Evolutionary conservation across 345 rosid species (phyloP).

Genomic region (Anacardium occidentale): DNA sequence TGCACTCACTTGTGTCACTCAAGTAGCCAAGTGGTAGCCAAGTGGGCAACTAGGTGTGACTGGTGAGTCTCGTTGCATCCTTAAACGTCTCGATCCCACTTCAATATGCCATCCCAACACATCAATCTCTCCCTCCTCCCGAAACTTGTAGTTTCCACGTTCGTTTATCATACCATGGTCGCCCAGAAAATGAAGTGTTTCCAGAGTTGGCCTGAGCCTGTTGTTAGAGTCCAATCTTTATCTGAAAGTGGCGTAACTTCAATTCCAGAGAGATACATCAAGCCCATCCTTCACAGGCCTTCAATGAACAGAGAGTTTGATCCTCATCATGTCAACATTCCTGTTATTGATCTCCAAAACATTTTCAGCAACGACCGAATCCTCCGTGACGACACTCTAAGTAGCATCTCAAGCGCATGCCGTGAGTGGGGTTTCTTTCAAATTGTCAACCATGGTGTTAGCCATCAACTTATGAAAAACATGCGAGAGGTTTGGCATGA

Average conservation of each 20-base stretch:
- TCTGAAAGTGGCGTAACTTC: constrained; percentile 55
- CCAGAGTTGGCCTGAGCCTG: constrained; percentile 87
- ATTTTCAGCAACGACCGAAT: constrained; percentile 14
- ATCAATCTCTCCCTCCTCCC: constrained; percentile 34
- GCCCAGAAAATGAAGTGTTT: constrained; percentile 30
- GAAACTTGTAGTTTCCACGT: not conserved
- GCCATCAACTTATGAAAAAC: constrained; percentile 47
- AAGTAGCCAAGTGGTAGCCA: no score
- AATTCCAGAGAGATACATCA: constrained; percentile 69
- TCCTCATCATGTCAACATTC: constrained; percentile 41
- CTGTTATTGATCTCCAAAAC: constrained; percentile 53
- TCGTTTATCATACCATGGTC: not conserved
- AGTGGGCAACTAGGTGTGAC: not conserved
- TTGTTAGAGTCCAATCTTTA: constrained; percentile 81
- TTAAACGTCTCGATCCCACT: no score
- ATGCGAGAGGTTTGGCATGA: constrained; percentile 59
- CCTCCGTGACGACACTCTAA: constrained; percentile 27
- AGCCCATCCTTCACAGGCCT: constrained; percentile 58
- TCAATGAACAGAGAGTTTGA: not conserved
- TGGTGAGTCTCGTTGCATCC: not conserved
- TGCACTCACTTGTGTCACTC: not conserved
- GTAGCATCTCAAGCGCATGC: constrained; percentile 49
- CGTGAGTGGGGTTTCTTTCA: constrained; percentile 92
- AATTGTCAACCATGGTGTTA: constrained; percentile 85
- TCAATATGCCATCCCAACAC: no score